phyloP scores from a whole-genome alignment of 805 yeast species.

The Pichia phayaonensis region DNA sequence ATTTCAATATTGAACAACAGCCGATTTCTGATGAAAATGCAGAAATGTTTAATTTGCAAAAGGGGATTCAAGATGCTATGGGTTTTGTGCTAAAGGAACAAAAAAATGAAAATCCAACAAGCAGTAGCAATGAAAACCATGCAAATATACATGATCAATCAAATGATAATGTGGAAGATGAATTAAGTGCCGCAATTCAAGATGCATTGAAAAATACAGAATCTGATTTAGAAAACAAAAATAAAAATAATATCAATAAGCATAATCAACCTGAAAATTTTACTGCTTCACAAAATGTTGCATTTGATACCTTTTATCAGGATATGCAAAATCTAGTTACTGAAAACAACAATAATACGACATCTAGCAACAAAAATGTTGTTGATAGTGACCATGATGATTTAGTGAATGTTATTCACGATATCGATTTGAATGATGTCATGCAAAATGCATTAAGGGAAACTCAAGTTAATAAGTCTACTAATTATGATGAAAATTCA shows the following conservation, averaged over 20 bases:
- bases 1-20: background rate
- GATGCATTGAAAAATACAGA: conserved; percentile 18
- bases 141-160: background rate
- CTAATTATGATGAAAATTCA: conserved; percentile 7
- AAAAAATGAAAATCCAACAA: background rate
- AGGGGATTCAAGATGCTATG: background rate
- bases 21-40: background rate
- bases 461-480: conserved; percentile 17
- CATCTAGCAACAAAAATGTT: background rate
- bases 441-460: conserved; percentile 16
- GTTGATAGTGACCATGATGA: background rate
- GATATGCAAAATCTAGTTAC: conserved; percentile 7
- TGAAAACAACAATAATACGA: background rate
- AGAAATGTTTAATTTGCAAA: background rate
- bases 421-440: conserved; percentile 14
- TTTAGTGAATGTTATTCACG: conserved; percentile 9
- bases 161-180: conserved; percentile 6
- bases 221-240: conserved; percentile 1
- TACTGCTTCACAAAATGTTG: background rate
- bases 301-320: conserved; percentile 5
- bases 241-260: background rate
- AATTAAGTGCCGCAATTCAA: conserved; percentile 20
- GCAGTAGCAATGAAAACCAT: background rate
- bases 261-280: background rate
- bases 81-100: background rate